Evolutionary conservation across 345 rosid species (phyloP).

Genomic region (Populus tremula): DNA sequence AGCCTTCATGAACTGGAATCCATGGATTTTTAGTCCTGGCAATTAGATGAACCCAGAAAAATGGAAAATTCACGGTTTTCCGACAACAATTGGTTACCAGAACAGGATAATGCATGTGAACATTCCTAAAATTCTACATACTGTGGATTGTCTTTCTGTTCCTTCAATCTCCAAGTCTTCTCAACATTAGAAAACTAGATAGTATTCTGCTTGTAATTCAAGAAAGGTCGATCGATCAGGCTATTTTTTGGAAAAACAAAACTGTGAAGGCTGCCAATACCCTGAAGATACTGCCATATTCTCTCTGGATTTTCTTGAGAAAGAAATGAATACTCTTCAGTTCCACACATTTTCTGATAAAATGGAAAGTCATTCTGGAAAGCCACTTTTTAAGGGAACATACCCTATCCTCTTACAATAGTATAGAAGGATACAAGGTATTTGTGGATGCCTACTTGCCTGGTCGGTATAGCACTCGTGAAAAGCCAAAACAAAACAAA

Average conservation of each 20-base stretch:
- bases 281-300: neutral
- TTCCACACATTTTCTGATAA: neutral
- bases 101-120: neutral
- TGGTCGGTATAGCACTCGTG: neutral
- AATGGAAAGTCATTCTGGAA: slow-evolving; percentile 11
- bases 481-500: neutral
- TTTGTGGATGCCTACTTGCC: slow-evolving; percentile 1
- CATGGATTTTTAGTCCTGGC: neutral
- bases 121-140: neutral
- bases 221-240: neutral
- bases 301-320: neutral
- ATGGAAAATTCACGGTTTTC: neutral
- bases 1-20: neutral
- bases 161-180: neutral
- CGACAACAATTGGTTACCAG: neutral
- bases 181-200: neutral
- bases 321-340: neutral
- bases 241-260: slow-evolving; percentile 3
- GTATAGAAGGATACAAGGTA: neutral
- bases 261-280: slow-evolving; percentile 1
- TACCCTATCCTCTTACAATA: neutral
- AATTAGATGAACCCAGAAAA: neutral
- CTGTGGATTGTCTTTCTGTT: neutral
- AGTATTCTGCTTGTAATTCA: neutral
- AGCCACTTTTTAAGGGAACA: slow-evolving; percentile 16